A percentile compares a stretch with the other conserved stretches of the same genome.
These are phyloP conservation scores for Tuber brumale DNA, from an alignment of 495 filamentous ascomycete species.

Conservation along the genomic window DNA sequence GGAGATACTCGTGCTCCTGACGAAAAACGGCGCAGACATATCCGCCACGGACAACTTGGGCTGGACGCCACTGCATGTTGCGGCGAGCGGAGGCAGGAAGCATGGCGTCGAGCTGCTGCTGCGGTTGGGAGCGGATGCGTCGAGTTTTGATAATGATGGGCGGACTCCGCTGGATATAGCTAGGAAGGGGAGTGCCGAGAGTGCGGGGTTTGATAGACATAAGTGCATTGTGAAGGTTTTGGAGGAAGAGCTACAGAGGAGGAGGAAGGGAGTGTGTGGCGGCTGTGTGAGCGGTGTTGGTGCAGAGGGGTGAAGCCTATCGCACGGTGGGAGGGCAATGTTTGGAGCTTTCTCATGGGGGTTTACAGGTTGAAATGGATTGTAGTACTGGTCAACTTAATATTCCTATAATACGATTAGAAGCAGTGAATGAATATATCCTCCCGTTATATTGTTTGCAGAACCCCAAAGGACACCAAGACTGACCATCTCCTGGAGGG, in stretches of 20 bases:
- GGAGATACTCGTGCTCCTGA: not conserved
- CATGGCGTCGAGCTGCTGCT: constrained; percentile 14
- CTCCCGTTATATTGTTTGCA: not conserved
- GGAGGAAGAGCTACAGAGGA: not conserved
- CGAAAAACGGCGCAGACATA: constrained; percentile 7
- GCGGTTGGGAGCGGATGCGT: constrained; percentile 7
- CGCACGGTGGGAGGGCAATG: not conserved
- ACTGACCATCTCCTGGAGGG: not conserved
- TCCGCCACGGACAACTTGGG: constrained; percentile 11
- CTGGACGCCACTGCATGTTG: constrained; percentile 10
- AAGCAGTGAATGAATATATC: not conserved
- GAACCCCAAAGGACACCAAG: not conserved
- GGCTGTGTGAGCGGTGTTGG: not conserved
- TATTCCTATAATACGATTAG: not conserved
- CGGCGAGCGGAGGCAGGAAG: not conserved
- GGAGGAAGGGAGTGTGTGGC: not conserved
- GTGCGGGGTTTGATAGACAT: not conserved
- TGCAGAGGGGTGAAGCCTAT: not conserved
- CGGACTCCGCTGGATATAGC: constrained; percentile 7
- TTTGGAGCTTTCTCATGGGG: not conserved
- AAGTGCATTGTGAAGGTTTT: not conserved
- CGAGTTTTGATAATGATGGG: constrained; percentile 5
- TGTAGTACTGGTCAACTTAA: not conserved
- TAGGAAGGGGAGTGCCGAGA: not conserved
- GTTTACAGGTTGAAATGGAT: not conserved